Conservation (phyloP, 345 rosid species). For the Rhodamnia rubescens region DNA sequence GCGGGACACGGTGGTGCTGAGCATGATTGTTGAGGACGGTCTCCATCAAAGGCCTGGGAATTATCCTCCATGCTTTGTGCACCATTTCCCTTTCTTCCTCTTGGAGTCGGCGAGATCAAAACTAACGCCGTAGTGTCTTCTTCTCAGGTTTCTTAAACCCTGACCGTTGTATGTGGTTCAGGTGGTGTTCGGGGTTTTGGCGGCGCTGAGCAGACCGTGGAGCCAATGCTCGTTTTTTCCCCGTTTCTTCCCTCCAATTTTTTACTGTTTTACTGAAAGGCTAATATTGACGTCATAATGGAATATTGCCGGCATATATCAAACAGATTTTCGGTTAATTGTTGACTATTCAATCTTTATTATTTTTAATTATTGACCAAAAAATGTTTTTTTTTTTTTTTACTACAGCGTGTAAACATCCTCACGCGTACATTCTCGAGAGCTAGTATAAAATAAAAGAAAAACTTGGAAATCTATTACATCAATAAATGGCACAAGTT, state of each 20-base stretch:
- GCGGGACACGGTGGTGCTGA: slow-evolving; percentile 91
- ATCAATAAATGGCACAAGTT: no score
- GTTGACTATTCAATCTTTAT: no score
- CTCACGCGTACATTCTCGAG: no score
- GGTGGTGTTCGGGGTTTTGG: not conserved
- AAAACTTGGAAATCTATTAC: no score
- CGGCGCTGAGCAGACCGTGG: not conserved
- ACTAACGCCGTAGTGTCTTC: not conserved
- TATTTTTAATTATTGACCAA: no score
- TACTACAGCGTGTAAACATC: no score
- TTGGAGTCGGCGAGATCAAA: not conserved
- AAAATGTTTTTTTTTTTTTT: no score
- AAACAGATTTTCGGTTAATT: no score
- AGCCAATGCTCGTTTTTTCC: not conserved
- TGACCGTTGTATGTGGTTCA: not conserved
- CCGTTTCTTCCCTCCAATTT: not conserved
- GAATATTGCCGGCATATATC: not conserved
- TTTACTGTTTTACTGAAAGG: not conserved
- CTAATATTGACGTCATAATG: not conserved
- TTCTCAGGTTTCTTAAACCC: not conserved
- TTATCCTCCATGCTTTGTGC: slow-evolving; percentile 77
- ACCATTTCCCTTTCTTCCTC: slow-evolving; percentile 28
- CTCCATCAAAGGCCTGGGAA: slow-evolving; percentile 78
- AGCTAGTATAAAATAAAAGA: no score
- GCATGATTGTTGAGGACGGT: slow-evolving; percentile 84